Evolutionary conservation across 129 eudicot genomes (phyloP).

Genomic region (Glebionis coronaria): DNA sequence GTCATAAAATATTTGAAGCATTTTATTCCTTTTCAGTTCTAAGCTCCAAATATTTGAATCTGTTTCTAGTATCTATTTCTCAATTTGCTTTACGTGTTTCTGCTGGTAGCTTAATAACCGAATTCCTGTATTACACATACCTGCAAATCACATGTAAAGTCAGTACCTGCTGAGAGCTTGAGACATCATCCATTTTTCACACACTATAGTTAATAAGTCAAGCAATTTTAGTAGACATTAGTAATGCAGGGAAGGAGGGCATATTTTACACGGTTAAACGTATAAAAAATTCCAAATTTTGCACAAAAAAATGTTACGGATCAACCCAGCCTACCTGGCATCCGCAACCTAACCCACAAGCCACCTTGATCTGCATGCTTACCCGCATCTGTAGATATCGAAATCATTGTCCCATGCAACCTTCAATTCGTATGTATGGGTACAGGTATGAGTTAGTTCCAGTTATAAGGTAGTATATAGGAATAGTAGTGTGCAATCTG

Average conservation of each 20-base stretch:
- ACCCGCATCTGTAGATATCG: too few relatives aligned
- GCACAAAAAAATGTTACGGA: not conserved
- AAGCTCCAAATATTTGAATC: slow-evolving; percentile 4
- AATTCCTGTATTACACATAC: slow-evolving; percentile 64
- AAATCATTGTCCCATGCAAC: too few relatives aligned
- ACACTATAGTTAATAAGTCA: not conserved
- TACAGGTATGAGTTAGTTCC: not conserved
- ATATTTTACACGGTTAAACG: not conserved
- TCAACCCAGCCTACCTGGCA: not conserved
- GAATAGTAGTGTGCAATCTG: slow-evolving; percentile 56
- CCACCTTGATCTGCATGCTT: too few relatives aligned
- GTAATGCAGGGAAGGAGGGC: not conserved
- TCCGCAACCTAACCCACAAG: too few relatives aligned
- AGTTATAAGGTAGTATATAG: slow-evolving; percentile 14
- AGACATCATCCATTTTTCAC: too few relatives aligned
- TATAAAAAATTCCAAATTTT: not conserved
- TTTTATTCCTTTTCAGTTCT: too few relatives aligned
- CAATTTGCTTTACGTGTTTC: slow-evolving; percentile 35
- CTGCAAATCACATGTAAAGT: too few relatives aligned
- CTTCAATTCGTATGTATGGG: too few relatives aligned
- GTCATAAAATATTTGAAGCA: too few relatives aligned
- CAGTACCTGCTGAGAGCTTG: too few relatives aligned
- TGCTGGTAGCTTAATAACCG: slow-evolving; percentile 73
- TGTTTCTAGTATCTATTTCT: slow-evolving; percentile 41
- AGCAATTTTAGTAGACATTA: slow-evolving; percentile 4